phyloP scores from a whole-genome alignment of 2,329 filamentous ascomycete genomes.

The Xylogone sp. region DNA sequence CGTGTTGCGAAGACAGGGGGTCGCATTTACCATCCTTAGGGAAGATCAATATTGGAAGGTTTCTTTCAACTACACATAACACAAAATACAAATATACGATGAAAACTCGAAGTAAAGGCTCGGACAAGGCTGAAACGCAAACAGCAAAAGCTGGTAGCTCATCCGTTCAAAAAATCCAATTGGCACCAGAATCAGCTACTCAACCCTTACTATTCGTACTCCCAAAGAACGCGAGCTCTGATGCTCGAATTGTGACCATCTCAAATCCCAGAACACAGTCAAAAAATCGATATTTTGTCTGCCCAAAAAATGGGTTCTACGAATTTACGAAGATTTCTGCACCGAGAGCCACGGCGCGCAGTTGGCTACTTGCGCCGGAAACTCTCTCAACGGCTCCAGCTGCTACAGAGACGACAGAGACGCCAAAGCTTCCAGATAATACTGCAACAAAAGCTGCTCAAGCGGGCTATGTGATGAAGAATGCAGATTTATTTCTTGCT shows the following conservation, averaged over 20 bases:
- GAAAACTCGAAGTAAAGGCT: slow-evolving; percentile 24
- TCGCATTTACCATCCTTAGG: not conserved
- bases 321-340: slow-evolving; percentile 59
- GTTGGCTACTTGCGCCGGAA: slow-evolving; percentile 50
- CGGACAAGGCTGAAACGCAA: slow-evolving; percentile 17
- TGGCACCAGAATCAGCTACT: slow-evolving; percentile 29
- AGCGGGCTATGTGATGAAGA: slow-evolving; percentile 55
- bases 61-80: too few species aligned
- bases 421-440: slow-evolving; percentile 17
- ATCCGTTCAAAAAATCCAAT: slow-evolving; percentile 24
- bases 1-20: slow-evolving; percentile 3
- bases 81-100: slow-evolving; percentile 6
- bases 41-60: too few species aligned
- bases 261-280: slow-evolving; percentile 53
- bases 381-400: slow-evolving; percentile 3
- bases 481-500: slow-evolving; percentile 75
- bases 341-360: slow-evolving; percentile 50
- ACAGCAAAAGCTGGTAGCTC: slow-evolving; percentile 17
- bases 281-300: slow-evolving; percentile 58
- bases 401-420: slow-evolving; percentile 13
- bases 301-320: slow-evolving; percentile 58
- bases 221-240: slow-evolving; percentile 48
- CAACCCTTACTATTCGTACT: slow-evolving; percentile 58
- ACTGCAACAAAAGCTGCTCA: slow-evolving; percentile 6
- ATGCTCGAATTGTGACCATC: slow-evolving; percentile 56